Percentiles rank a stretch among this genome's conserved stretches.
Evolutionary conservation across 805 yeast species (phyloP).

Genomic region (Schwanniomyces vanrijiae): DNA sequence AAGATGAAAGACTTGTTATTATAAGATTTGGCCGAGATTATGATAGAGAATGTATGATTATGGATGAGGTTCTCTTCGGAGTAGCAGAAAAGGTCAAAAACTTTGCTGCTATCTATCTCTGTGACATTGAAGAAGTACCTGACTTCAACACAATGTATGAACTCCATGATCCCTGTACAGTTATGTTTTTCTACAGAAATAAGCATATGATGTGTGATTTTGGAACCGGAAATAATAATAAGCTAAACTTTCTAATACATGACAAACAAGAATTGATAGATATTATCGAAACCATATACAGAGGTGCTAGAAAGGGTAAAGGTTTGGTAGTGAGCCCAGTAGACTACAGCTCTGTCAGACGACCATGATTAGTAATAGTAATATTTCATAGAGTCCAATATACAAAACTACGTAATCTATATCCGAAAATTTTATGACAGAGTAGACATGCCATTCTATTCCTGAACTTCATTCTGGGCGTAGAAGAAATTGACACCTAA

Average conservation of each 20-base stretch:
- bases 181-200: constrained; percentile 92
- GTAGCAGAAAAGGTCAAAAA: constrained; percentile 82
- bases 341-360: constrained; percentile 48
- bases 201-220: constrained; percentile 98
- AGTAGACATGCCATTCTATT: not conserved
- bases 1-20: constrained; percentile 84
- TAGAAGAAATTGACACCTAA: constrained; percentile 80
- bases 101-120: constrained; percentile 84
- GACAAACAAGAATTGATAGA: constrained; percentile 90
- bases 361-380: constrained; percentile 5
- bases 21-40: constrained; percentile 84
- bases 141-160: constrained; percentile 91
- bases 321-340: constrained; percentile 87
- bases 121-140: constrained; percentile 86
- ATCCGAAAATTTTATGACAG: not conserved
- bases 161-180: constrained; percentile 82
- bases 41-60: constrained; percentile 77
- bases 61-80: constrained; percentile 83
- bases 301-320: constrained; percentile 91
- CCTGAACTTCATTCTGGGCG: constrained; percentile 56
- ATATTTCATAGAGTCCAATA: not conserved
- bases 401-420: not conserved
- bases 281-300: constrained; percentile 80
- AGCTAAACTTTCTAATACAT: constrained; percentile 72
- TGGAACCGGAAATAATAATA: constrained; percentile 97